Evolutionary conservation across 805 yeast species (phyloP).

Genomic region (Candida jianshihensis): DNA sequence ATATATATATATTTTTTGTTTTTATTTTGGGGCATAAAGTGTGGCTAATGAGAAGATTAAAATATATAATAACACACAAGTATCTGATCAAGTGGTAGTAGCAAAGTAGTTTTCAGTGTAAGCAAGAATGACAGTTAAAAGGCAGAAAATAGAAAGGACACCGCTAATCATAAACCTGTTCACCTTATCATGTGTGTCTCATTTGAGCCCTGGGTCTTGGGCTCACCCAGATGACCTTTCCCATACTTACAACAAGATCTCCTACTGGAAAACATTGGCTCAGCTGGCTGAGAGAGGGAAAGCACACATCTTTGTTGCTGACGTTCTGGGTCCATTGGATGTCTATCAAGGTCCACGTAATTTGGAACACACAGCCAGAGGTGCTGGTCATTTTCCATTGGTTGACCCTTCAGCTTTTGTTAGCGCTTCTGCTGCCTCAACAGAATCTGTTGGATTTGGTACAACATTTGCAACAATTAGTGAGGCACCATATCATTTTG

Average conservation of each 20-base stretch:
- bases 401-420: constrained; percentile 31
- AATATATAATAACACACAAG: too few species aligned
- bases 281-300: constrained; percentile 27
- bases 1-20: too few species aligned
- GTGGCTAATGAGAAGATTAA: too few species aligned
- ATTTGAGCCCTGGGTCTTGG: constrained; percentile 28
- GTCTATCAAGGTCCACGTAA: constrained; percentile 30
- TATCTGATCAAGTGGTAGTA: too few species aligned
- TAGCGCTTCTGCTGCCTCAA: constrained; percentile 32
- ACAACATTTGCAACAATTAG: constrained; percentile 31
- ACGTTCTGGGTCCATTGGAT: constrained; percentile 31
- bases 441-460: constrained; percentile 28
- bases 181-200: constrained; percentile 23
- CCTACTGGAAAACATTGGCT: constrained; percentile 32
- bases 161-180: constrained; percentile 30
- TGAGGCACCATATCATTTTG: constrained; percentile 30
- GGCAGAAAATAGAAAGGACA: constrained; percentile 6
- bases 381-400: constrained; percentile 27
- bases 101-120: too few species aligned
- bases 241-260: constrained; percentile 17
- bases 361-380: constrained; percentile 23
- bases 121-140: background rate
- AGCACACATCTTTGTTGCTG: constrained; percentile 30
- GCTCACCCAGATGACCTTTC: constrained; percentile 32
- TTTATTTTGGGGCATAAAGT: background rate